Base-by-base conservation (phyloP, 1,284 basidiomycete species). In the Heliocybe sulcata region DNA sequence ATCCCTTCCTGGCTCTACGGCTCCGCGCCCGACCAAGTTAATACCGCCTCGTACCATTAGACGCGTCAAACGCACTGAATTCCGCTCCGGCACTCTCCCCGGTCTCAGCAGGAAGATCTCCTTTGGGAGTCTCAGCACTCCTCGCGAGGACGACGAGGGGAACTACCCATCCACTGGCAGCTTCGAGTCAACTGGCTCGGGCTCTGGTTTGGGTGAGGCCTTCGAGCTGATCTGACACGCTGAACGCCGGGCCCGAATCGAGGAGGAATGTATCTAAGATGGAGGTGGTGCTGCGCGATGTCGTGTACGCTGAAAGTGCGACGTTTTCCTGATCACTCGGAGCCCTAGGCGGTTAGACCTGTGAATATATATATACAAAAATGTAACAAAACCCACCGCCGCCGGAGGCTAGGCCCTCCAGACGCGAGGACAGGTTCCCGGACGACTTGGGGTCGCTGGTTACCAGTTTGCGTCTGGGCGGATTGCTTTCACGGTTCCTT, bases 181-280 rank as follows among this genome's bases (percentile, higher is more conserved):
- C 63, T 63, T 12, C 64, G 60, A 20, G 67, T 65, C 23, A 57
- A 57, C 42, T 68, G 68, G 19, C 53, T 59, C 38, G 67, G 65
- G 47, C 68, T 85, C 45, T 20, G 33, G 27, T 3, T 23, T 52
- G 20, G 82, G 73, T 9, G 83, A 82, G 61, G 83, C 83, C 19
- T 84, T 86, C 67, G 79, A 85, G 63, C 65, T 85, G 67, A 68
- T 71, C 53, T 84, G 65, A 70, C 53, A 29, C 11, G 23, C 16
- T 29, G 47, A 26, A 11, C 14, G 27, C 47, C 4, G 22, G 23
- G 23, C 47, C 23, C 22, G 20, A 16, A 29, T 49, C 47, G 14
- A 49, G 38, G 38, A 16, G 38, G 16, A 16, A 42, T 6, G 38
- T 20, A 9, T n/a, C 8, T 6, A 20, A 16, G 38, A 16, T 9